phyloP scores from a whole-genome alignment of 2,329 filamentous ascomycete species.

The Aureobasidium sp. region DNA sequence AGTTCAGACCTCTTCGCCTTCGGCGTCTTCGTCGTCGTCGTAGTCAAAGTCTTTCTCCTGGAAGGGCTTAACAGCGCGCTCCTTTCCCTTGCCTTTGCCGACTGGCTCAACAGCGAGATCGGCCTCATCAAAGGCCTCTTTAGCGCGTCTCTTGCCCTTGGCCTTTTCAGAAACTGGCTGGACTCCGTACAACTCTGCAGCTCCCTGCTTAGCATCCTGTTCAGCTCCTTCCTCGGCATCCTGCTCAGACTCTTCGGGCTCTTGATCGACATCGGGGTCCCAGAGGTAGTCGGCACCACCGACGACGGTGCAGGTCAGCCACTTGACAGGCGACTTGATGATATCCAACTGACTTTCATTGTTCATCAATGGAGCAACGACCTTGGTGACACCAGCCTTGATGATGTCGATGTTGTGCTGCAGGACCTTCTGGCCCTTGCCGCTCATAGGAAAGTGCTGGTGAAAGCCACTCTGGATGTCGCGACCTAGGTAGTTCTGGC shows the following conservation, averaged over 20 bases:
- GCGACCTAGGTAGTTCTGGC: slow-evolving; percentile 37
- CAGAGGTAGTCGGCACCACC: slow-evolving; percentile 19
- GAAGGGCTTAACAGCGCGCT: background rate
- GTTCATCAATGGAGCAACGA: slow-evolving; percentile 32
- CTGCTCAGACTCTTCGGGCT: background rate
- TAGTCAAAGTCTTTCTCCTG: background rate
- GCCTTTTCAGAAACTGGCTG: slow-evolving; percentile 5
- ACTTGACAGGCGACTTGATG: slow-evolving; percentile 27
- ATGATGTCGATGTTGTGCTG: slow-evolving; percentile 34
- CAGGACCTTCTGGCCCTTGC: slow-evolving; percentile 35
- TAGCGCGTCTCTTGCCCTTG: background rate
- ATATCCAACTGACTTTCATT: slow-evolving; percentile 34
- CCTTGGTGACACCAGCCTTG: slow-evolving; percentile 35
- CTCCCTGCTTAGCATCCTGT: background rate
- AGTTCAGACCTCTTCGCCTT: background rate
- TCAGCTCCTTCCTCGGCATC: background rate
- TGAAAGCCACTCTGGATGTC: slow-evolving; percentile 32
- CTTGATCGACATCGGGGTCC: slow-evolving; percentile 10
- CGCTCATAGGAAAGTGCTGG: slow-evolving; percentile 35
- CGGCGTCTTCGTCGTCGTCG: background rate
- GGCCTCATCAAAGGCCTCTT: background rate
- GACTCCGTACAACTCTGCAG: too few species aligned
- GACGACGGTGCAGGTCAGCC: slow-evolving; percentile 39
- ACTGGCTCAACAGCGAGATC: too few species aligned
- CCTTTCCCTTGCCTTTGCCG: slow-evolving; percentile 8